Evolutionary conservation across 1,284 basidiomycete species (phyloP), one percentile per base, ranked within the genome.

Genomic region (Wallemia hederae): DNA sequence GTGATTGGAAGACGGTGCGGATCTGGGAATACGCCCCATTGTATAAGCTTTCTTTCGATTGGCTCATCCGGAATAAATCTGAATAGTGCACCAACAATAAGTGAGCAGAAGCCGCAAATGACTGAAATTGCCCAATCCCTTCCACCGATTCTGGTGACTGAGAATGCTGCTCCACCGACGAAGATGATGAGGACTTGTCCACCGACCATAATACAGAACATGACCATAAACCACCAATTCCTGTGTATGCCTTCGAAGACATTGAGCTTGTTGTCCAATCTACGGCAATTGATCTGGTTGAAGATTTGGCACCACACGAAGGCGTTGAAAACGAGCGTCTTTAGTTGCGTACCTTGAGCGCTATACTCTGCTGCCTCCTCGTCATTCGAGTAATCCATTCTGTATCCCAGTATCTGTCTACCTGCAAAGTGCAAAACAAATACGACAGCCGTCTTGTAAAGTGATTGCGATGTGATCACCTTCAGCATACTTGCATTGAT

Each of bases 221-320:
- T 87, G n/a, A 63, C 72, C 49, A 92, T 77, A 73, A 97, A 97
- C 72, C 85, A 96, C 64, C 73, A 78, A 69, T 97, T 98, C 61
- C 73, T 75, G 63, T 75, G 69, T 56, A 97, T 77, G 60, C 86
- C 88, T 66, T 84, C 80, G 67, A 97, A 88, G 63, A 97, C 79
- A 71, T 98, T 98, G 65, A 90, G 75, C 62, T 80, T 78, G 62
- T 79, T 79, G 66, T 92, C 89, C 60, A 98, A 75, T 55, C 87
- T 77, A 61, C 92, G 77, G 65, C 83, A 88, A 69, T 97, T 97
- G 71, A 97, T 72, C 63, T 88, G 90, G 74, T 96, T 96, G 73
- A 74, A 87, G 66, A 96, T 88, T 70, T 94, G 89, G 59, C 86
- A 87, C 71, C 96, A 97, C 57, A 98, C 92, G 68, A 96, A 98